A percentile compares a stretch with the other conserved stretches of the same genome.
These are phyloP conservation scores for Trametes elegans DNA, from an alignment of 768 basidiomycete genomes.

Conservation along the genomic window DNA sequence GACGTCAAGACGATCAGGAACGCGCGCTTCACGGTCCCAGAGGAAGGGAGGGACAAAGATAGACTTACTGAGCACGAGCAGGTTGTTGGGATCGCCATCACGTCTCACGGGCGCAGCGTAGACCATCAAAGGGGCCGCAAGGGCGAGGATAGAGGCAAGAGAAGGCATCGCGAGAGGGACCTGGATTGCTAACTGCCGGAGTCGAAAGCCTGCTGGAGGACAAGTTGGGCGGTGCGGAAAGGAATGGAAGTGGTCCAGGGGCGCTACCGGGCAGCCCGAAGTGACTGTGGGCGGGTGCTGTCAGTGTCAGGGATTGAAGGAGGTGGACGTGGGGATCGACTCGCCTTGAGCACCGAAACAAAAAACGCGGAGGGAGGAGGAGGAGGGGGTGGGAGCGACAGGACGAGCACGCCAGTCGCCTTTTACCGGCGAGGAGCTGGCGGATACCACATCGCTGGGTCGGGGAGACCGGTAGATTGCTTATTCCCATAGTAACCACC, in stretches of 20 bases:
- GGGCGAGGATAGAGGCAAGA: slow-evolving; percentile 26
- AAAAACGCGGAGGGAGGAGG: slow-evolving; percentile 17
- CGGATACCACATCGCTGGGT: slow-evolving; percentile 15
- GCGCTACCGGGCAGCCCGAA: slow-evolving; percentile 75
- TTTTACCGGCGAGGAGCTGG: slow-evolving; percentile 14
- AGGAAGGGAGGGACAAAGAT: not conserved
- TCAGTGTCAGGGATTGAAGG: not conserved
- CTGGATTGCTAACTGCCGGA: slow-evolving; percentile 19
- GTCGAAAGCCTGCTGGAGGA: slow-evolving; percentile 29
- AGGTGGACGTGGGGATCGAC: not conserved
- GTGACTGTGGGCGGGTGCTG: slow-evolving; percentile 35
- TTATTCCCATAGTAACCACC: slow-evolving; percentile 19
- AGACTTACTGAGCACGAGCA: slow-evolving; percentile 60
- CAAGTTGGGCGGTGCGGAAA: slow-evolving; percentile 20
- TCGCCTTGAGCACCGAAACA: slow-evolving; percentile 23
- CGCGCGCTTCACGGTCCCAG: not conserved
- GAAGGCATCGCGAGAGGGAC: slow-evolving; percentile 22
- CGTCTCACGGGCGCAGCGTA: slow-evolving; percentile 30
- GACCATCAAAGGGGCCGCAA: slow-evolving; percentile 26
- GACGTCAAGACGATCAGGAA: not conserved
- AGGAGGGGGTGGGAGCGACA: slow-evolving; percentile 15
- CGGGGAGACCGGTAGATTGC: slow-evolving; percentile 26
- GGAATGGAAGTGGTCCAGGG: slow-evolving; percentile 42
- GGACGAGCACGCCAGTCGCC: slow-evolving; percentile 9
- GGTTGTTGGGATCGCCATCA: slow-evolving; percentile 39